Evolutionary conservation across 345 rosid species (phyloP).

Genomic region (Brassica carinata): DNA sequence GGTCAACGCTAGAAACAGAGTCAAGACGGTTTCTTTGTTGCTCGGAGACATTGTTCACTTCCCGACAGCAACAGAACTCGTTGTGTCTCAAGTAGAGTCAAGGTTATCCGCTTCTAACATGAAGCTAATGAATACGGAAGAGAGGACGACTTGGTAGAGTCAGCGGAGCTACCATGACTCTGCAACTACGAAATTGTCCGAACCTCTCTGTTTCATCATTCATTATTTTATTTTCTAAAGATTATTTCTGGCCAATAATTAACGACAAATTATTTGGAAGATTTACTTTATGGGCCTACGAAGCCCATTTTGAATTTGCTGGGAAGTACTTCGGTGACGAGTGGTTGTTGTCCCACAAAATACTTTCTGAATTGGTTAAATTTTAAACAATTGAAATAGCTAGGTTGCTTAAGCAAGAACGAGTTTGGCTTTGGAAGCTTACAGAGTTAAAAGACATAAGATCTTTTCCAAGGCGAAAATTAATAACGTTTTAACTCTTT

Average conservation of each 20-base stretch:
- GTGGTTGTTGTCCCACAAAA: too few species aligned
- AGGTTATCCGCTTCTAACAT: too few species aligned
- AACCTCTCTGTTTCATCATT: not conserved
- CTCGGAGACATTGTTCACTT: constrained; percentile 31
- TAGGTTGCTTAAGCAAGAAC: too few species aligned
- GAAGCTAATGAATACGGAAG: constrained; percentile 41
- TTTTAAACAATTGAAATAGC: too few species aligned
- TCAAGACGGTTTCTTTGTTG: not conserved
- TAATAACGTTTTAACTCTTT: too few species aligned
- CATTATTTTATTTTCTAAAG: not conserved
- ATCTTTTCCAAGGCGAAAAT: too few species aligned
- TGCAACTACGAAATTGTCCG: constrained; percentile 30
- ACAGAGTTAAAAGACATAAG: too few species aligned
- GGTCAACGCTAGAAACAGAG: constrained; percentile 41
- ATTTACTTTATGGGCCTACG: not conserved
- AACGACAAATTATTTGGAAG: not conserved
- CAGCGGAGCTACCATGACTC: constrained; percentile 50
- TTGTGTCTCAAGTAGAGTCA: not conserved
- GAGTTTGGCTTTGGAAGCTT: too few species aligned
- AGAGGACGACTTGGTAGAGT: constrained; percentile 44
- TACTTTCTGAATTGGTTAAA: too few species aligned
- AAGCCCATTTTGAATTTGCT: constrained; percentile 6
- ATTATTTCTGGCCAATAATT: constrained; percentile 14
- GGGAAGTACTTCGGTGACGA: too few species aligned
- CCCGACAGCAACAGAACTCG: not conserved